phyloP scores from a whole-genome alignment of 2,329 filamentous ascomycete genomes.

The Xylariomycetidae sp. region DNA sequence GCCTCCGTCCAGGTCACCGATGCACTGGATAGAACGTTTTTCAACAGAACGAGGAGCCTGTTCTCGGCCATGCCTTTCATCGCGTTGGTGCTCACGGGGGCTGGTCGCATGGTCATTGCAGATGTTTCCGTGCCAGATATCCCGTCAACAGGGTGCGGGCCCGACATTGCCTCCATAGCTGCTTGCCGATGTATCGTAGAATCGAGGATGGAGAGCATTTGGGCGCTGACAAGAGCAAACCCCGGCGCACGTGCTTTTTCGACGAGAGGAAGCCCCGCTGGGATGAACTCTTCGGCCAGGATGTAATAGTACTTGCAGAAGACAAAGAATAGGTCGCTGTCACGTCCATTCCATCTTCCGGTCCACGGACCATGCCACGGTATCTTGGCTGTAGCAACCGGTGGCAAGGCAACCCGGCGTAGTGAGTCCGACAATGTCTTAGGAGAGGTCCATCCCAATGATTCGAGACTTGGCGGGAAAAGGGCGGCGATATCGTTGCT shows the following conservation, averaged over 20 bases:
- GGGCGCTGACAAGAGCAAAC: conserved; percentile 74
- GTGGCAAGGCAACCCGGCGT: conserved; percentile 57
- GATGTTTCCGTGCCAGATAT: conserved; percentile 57
- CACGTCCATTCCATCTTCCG: conserved; percentile 76
- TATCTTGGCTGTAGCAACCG: conserved; percentile 65
- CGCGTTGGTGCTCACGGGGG: conserved; percentile 55
- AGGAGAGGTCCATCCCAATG: conserved; percentile 50
- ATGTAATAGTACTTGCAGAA: conserved; percentile 87
- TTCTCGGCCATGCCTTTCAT: conserved; percentile 85
- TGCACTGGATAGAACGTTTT: conserved; percentile 63
- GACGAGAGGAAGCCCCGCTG: conserved; percentile 42
- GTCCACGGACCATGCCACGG: conserved; percentile 83
- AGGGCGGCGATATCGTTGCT: conserved; percentile 60
- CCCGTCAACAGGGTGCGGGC: conserved; percentile 38
- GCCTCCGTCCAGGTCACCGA: conserved; percentile 33
- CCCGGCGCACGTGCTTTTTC: conserved; percentile 65
- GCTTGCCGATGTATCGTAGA: conserved; percentile 76
- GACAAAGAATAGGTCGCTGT: conserved; percentile 86
- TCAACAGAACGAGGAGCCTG: conserved; percentile 71
- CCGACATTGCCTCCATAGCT: conserved; percentile 39
- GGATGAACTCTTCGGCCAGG: conserved; percentile 67
- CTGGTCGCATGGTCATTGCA: conserved; percentile 55
- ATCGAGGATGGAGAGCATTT: conserved; percentile 73
- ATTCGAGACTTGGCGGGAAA: conserved; percentile 62
- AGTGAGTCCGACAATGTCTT: conserved; percentile 48